Conservation (phyloP, 371 early-diverging fungal genomes). For the Lichtheimia ornata region DNA sequence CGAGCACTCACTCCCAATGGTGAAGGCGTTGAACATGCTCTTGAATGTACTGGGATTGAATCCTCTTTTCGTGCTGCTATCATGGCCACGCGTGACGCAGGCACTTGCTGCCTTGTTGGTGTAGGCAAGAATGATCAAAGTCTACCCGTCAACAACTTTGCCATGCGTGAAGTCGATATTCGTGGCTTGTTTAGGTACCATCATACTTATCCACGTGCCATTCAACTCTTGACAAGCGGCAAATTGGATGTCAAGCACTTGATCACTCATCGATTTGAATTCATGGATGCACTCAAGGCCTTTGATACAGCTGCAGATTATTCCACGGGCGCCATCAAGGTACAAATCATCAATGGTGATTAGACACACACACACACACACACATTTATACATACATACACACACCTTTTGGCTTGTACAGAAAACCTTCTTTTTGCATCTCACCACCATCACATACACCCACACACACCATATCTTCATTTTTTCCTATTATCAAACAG, state of each 20-base stretch:
- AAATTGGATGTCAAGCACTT: slow-evolving; percentile 41
- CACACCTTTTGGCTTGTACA: no score
- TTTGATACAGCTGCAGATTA: slow-evolving; percentile 43
- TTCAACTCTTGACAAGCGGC: slow-evolving; percentile 34
- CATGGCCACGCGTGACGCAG: slow-evolving; percentile 45
- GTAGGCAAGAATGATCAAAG: slow-evolving; percentile 49
- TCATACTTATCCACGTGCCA: slow-evolving; percentile 49
- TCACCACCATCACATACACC: no score
- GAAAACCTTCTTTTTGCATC: no score
- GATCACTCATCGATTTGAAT: slow-evolving; percentile 37
- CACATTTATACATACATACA: no score
- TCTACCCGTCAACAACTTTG: slow-evolving; percentile 50
- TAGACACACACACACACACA: no score
- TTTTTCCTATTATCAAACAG: no score
- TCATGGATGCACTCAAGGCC: slow-evolving; percentile 44
- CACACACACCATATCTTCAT: no score
- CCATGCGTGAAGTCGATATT: slow-evolving; percentile 52
- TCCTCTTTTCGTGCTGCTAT: slow-evolving; percentile 45
- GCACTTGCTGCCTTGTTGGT: slow-evolving; percentile 46
- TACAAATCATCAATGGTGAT: slow-evolving; percentile 37
- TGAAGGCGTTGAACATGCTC: slow-evolving; percentile 39
- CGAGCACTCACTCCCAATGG: slow-evolving; percentile 26
- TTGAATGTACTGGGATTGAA: slow-evolving; percentile 51
- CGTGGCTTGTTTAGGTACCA: slow-evolving; percentile 43
- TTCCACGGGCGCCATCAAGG: slow-evolving; percentile 42